phyloP scores from a whole-genome alignment of 495 filamentous ascomycete genomes.

The Pyrenula massariospora region DNA sequence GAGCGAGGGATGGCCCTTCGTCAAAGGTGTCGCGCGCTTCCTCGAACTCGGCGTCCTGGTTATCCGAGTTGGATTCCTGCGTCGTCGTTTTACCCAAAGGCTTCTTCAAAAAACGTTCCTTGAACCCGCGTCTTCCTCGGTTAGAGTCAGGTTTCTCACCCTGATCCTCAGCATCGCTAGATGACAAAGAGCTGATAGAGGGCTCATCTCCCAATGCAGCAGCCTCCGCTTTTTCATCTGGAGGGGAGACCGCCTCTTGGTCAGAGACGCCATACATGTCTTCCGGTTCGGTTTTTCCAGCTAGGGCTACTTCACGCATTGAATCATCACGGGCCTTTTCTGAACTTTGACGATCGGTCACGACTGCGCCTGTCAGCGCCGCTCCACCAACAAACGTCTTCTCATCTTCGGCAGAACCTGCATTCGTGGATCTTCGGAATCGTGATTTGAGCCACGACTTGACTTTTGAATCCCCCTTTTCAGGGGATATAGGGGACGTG shows the following conservation, averaged over 20 bases:
- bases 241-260: neutral
- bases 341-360: conserved; percentile 20
- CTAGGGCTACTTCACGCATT: conserved; percentile 39
- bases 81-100: conserved; percentile 3
- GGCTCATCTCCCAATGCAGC: neutral
- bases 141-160: conserved; percentile 4
- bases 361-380: conserved; percentile 22
- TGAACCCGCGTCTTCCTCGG: conserved; percentile 1
- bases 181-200: conserved; percentile 14
- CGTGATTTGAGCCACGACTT: conserved; percentile 47
- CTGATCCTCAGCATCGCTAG: conserved; percentile 12
- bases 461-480: conserved; percentile 28
- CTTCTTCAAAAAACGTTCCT: neutral
- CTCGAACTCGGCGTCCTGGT: conserved; percentile 15
- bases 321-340: conserved; percentile 21
- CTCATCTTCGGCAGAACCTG: conserved; percentile 3
- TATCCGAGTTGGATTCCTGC: conserved; percentile 1
- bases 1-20: conserved; percentile 27
- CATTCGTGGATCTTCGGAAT: conserved; percentile 16
- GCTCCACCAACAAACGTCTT: conserved; percentile 35
- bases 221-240: neutral
- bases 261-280: conserved; percentile 2
- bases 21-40: conserved; percentile 34
- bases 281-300: conserved; percentile 16
- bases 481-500: conserved; percentile 6